Conservation (phyloP, 108 stramenopile species). For the Skeletonema grethae region DNA sequence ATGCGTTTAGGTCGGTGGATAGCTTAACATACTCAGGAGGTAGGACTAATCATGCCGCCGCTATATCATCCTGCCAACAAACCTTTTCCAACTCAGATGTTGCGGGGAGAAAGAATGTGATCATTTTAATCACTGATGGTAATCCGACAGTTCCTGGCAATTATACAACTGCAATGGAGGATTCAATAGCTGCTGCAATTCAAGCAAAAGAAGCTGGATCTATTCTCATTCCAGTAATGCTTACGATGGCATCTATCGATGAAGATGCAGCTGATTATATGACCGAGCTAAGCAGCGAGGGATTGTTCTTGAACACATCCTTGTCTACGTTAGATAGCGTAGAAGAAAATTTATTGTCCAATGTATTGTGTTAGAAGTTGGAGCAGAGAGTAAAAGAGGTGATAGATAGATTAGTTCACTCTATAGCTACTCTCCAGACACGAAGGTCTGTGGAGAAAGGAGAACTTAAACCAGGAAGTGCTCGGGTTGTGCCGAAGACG, state of each 20-base stretch:
- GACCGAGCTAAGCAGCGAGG: not conserved
- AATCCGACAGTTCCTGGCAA: constrained; percentile 2
- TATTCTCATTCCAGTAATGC: constrained; percentile 4
- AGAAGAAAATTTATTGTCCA: constrained; percentile 1
- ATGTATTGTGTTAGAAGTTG: not conserved
- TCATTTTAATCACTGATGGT: constrained; percentile 43
- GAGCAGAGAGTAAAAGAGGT: not conserved
- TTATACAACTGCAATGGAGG: not conserved
- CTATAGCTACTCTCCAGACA: too few relatives aligned
- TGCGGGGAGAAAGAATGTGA: constrained; percentile 19
- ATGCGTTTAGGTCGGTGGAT: constrained; percentile 20
- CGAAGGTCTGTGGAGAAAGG: too few relatives aligned
- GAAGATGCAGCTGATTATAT: not conserved
- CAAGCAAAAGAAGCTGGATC: constrained; percentile 2
- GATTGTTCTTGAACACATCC: not conserved
- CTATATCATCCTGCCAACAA: constrained; percentile 6
- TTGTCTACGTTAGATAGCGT: not conserved
- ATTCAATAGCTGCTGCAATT: not conserved
- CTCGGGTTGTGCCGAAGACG: too few relatives aligned
- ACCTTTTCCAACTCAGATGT: not conserved
- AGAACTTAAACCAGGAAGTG: not conserved
- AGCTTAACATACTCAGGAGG: constrained; percentile 23
- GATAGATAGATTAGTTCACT: not conserved
- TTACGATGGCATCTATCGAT: not conserved
- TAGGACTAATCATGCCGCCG: constrained; percentile 27